phyloP scores from a whole-genome alignment of 75 land plant genomes.

The Sequoia sempervirens region DNA sequence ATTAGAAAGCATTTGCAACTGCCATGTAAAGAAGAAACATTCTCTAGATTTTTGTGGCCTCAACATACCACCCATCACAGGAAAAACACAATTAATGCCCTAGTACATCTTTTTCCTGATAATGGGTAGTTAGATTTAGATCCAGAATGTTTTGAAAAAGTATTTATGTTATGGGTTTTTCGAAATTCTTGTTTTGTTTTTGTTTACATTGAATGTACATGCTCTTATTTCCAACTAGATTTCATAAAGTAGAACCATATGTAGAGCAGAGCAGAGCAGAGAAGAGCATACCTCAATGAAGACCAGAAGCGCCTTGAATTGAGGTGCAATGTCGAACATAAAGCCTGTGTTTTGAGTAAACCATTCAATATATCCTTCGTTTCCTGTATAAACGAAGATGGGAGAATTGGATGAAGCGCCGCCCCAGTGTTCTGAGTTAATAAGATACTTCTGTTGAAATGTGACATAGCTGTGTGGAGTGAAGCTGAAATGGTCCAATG shows the following conservation, averaged over 20 bases:
- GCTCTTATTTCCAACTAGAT: too few relatives aligned
- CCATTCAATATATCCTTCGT: constrained; percentile 31
- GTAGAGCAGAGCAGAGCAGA: not conserved
- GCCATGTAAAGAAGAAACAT: too few relatives aligned
- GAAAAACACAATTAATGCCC: too few relatives aligned
- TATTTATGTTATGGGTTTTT: too few relatives aligned
- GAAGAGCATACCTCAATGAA: constrained; percentile 44
- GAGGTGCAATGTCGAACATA: constrained; percentile 23
- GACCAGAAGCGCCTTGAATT: constrained; percentile 47
- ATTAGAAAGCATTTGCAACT: not conserved
- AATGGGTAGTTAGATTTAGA: too few relatives aligned
- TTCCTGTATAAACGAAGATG: constrained; percentile 11
- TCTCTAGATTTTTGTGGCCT: too few relatives aligned
- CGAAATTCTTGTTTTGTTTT: too few relatives aligned
- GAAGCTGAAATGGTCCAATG: constrained; percentile 52
- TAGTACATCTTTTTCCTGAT: too few relatives aligned
- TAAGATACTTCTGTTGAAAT: constrained; percentile 55
- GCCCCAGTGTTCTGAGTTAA: constrained; percentile 40
- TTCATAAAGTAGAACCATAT: too few relatives aligned
- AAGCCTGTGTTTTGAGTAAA: constrained; percentile 45
- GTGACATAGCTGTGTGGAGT: not conserved
- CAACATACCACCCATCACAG: not conserved
- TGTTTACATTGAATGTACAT: too few relatives aligned
- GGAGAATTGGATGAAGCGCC: not conserved
- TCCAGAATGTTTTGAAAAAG: too few relatives aligned